Base-by-base conservation (phyloP, 176 grass and related monocot species). In the Chloris gayana region DNA sequence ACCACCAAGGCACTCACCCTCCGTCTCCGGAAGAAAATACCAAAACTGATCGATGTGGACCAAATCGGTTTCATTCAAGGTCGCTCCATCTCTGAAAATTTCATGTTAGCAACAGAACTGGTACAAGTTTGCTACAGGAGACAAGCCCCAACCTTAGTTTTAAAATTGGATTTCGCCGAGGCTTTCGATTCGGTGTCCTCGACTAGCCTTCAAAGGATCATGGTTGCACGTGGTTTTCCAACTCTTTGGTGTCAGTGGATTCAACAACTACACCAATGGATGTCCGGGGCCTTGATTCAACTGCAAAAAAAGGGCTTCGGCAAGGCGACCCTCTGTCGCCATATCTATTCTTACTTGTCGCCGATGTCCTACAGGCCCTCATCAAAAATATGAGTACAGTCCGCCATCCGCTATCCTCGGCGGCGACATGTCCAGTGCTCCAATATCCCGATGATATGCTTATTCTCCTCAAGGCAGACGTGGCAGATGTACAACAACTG, bases 351-450 rank as follows among this genome's bases (percentile, higher is more conserved):
- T 44, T 54, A 3, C 9, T 73, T 0, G 70, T 73, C 0, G 47
- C 46, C 0, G 70, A 73, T 7, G 46, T 73, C 0, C 29, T 73
- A 0, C 70, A 34, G 9, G 10, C 0, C 0, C 0, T 73, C 2
- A 32, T 72, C 17, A 18, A 32, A 3, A 1, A 9, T 1, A 3
- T 4, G 0, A 15, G 27, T 1, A 0, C 1, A 0, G 14, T 72
- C 1, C 0, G 26, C 0, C 70, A 72, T 2, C 26, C 24, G 0
- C 1, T 21, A 0, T 0, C 47, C 1, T 17, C 8, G 3, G 17
- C 0, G 2, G 37, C 4, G 37, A 39, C 37, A 39, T 73, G 47
- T 3, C 9, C 7, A 0, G 18, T 73, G 0, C 47, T 73, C 0
- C 70, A 73, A 4, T 73, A 73, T 0, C 29, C 47, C 1, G 70